phyloP scores from a whole-genome alignment of 2,329 filamentous ascomycete species.

The Penicillium sp. region DNA sequence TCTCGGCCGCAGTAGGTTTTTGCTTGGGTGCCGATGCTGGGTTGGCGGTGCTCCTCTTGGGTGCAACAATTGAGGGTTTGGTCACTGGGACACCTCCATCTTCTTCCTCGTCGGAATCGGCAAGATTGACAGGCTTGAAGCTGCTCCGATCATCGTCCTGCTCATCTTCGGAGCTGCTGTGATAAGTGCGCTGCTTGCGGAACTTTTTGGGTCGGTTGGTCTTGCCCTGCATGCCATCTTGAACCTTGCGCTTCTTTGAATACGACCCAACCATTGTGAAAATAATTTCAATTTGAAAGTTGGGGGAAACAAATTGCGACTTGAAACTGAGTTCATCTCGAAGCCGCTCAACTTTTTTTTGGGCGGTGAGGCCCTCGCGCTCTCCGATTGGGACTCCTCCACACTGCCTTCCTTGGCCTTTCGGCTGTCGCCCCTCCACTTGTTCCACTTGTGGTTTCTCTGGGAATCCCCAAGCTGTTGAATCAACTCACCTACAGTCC shows the following conservation, averaged over 20 bases:
- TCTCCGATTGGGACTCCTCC: constrained; percentile 41
- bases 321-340: constrained; percentile 16
- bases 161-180: constrained; percentile 64
- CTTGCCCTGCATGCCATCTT: constrained; percentile 59
- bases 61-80: constrained; percentile 12
- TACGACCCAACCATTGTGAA: constrained; percentile 41
- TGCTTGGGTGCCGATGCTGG: constrained; percentile 13
- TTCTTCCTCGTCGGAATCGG: constrained; percentile 47
- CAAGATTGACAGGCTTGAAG: constrained; percentile 54
- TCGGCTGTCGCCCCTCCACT: constrained; percentile 26
- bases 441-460: not conserved
- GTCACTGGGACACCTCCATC: constrained; percentile 22
- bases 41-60: constrained; percentile 8
- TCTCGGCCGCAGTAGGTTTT: constrained; percentile 21
- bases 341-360: constrained; percentile 30
- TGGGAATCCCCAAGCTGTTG: constrained; percentile 8
- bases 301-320: constrained; percentile 16
- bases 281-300: constrained; percentile 6
- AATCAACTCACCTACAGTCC: constrained; percentile 10
- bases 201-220: constrained; percentile 56
- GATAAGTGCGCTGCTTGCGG: constrained; percentile 64
- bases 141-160: constrained; percentile 47
- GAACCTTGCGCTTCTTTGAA: constrained; percentile 59
- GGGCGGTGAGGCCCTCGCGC: constrained; percentile 31
- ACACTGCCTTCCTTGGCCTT: constrained; percentile 28